Evolutionary conservation across 1,139 yeast species (phyloP), one percentile per base, ranked within the genome.

Genomic region (Zygosaccharomyces sapae): DNA sequence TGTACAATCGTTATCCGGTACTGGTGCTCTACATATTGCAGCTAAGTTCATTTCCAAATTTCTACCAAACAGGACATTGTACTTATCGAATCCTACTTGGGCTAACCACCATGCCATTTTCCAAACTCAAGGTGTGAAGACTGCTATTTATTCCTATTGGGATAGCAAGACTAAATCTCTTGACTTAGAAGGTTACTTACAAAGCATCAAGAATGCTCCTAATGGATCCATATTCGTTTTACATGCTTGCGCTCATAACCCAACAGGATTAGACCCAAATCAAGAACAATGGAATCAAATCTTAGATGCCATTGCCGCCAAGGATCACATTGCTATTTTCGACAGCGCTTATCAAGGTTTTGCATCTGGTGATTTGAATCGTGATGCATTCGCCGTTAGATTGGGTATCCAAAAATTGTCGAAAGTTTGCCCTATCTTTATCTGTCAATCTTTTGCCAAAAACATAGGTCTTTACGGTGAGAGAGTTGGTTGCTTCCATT

Each of bases 291-390:
- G 97, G 97, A 74, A 74, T 45, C 69, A 75, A 65, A 83, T 92
- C 44, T 74, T 86, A 46, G 74, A 76, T 44, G 83, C 80, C 34
- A 70, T 86, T 53, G 73, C 79, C 52, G 70, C 74, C 57, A 78
- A 81, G 63, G 74, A 77, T 48, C 90, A 88, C 66, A 79, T 87
- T 68, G 95, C 95, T 45, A 71, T 90, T 65, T 87, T 92, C 62
- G 98, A 92, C 72, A 83, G 87, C 74, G 97, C 98, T 20, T 92
- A 92, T 76, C 97, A 90, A 73, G 97, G 98, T 9, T 92, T 92
- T 64, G 96, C 97, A 27, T 80, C 94, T 37, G 98, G 98, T 51
- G 81, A 86, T 63, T 76, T 87, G 58, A 83, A 77, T 54, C 74
- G 77, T 56, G 98, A 92, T 63, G 94, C 96, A 13, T 87, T 77